These are phyloP conservation scores for Aschersonia sp. DNA, from an alignment of 2,329 filamentous ascomycete genomes.

Conservation along the genomic window DNA sequence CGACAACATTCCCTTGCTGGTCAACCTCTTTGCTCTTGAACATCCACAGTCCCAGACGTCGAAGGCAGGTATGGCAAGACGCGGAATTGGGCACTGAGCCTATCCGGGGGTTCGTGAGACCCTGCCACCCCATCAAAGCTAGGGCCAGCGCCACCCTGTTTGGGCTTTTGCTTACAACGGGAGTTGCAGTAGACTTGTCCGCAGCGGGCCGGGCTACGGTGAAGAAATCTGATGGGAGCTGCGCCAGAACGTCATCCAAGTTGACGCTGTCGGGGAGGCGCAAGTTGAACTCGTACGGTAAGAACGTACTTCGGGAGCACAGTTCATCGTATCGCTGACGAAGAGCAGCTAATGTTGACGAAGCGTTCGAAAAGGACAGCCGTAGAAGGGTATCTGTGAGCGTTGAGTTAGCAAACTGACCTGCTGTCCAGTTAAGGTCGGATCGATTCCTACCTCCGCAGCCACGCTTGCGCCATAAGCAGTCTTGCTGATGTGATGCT, in stretches of 20 bases:
- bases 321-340: conserved; percentile 52
- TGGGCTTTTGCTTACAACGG: conserved; percentile 15
- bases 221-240: conserved; percentile 43
- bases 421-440: too few relatives aligned
- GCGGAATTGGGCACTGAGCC: conserved; percentile 56
- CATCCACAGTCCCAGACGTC: conserved; percentile 85
- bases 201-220: conserved; percentile 20
- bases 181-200: conserved; percentile 11
- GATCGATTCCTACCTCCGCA: conserved; percentile 50
- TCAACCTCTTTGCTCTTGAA: conserved; percentile 64
- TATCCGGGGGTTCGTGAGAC: conserved; percentile 37
- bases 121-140: conserved; percentile 64
- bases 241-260: conserved; percentile 31
- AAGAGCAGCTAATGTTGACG: conserved; percentile 41
- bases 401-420: not conserved
- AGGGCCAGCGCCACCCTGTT: conserved; percentile 52
- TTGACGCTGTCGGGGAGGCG: conserved; percentile 38
- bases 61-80: conserved; percentile 73
- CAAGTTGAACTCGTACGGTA: conserved; percentile 49
- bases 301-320: conserved; percentile 33
- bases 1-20: conserved; percentile 33
- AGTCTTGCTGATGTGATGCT: conserved; percentile 63
- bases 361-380: conserved; percentile 47
- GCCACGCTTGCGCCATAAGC: conserved; percentile 75
- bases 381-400: conserved; percentile 41